Base-by-base conservation (phyloP, 2,329 filamentous ascomycete genomes). In the Mariannaea sp. region DNA sequence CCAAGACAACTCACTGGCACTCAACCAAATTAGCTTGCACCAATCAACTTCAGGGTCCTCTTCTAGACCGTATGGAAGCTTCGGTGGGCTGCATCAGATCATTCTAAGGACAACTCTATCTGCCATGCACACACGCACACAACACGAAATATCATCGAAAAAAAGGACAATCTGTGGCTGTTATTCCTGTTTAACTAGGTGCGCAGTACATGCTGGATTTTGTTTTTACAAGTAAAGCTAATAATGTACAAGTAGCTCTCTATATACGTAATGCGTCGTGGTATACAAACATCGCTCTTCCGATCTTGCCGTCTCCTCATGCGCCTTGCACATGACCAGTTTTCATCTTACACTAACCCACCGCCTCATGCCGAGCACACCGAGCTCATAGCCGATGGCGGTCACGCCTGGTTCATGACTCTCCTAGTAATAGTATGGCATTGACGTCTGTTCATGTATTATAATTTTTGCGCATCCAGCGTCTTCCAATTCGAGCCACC, bases 351-450 rank as follows among this genome's bases (percentile, higher is more conserved):
- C 35, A 19, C 53, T 39, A 33, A 38, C 48, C 49, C 46, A 55
- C 7, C 42, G 56, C 16, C 44, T 32, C 49, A 55, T 17, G 58
- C 53, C 43, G 41, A 22, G 57, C 59, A 62, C 39, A 30, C 48
- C 39, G 50, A 46, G 42, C 47, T 59, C 38, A 55, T 36, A 24
- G 56, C 50, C 26, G 50, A 42, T n/a, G 59, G 48, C 43, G 61
- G 49, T 24, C 5, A 24, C 22, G 22, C 22, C 22, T n/a, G n/a
- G n/a, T n/a, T n/a, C 22, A 24, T 24, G 8, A 8, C 22, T 8
- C 22, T 24, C 22, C 8, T 8, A 24, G 5, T 8, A 24, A 24
- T 8, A 24, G 22, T 8, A 5, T 8, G 5, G 22, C 22, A 24
- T 24, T 8, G 8, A 24, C 5, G 22, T 8, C 22, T 8, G 8